Evolutionary conservation across 1,284 basidiomycete genomes (phyloP).

Genomic region (Rhizoctonia solani): DNA sequence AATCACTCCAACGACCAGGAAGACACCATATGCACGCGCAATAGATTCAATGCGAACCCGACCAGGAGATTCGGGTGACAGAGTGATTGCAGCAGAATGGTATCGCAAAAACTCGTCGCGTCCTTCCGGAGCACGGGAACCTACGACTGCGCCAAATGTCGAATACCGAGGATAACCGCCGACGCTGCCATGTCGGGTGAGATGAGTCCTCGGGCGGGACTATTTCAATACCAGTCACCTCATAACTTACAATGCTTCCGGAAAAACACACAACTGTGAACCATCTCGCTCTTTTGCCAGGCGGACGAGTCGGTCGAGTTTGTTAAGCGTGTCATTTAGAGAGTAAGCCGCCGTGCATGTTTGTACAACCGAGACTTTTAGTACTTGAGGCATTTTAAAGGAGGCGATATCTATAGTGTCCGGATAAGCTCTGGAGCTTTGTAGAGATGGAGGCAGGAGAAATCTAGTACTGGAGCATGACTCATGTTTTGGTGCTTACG

Average conservation of each 20-base stretch:
- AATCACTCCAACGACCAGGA: conserved; percentile 69
- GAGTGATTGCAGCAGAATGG: conserved; percentile 58
- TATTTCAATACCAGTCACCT: conserved; percentile 38
- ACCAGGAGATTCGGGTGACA: conserved; percentile 54
- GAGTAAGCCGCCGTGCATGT: conserved; percentile 59
- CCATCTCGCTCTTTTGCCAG: conserved; percentile 58
- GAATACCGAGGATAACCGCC: conserved; percentile 70
- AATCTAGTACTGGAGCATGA: too few species aligned
- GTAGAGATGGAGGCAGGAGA: too few species aligned
- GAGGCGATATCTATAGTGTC: background rate
- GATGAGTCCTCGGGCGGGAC: conserved; percentile 40
- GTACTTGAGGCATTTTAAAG: conserved; percentile 16
- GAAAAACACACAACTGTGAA: conserved; percentile 66
- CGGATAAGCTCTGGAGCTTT: too few species aligned
- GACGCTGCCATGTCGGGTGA: conserved; percentile 50
- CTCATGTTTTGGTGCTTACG: too few species aligned
- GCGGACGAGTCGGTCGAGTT: conserved; percentile 57
- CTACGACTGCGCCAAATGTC: conserved; percentile 62
- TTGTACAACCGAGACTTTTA: conserved; percentile 58
- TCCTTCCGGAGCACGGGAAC: conserved; percentile 57
- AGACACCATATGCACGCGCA: conserved; percentile 56
- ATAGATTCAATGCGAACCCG: conserved; percentile 57
- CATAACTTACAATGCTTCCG: conserved; percentile 67
- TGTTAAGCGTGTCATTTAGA: conserved; percentile 58
- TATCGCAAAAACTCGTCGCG: conserved; percentile 66